A percentile compares a stretch with the other conserved stretches of the same genome.
phyloP scores from a whole-genome alignment of 78 protist genomes.

The Dictyostelium capitatum region DNA sequence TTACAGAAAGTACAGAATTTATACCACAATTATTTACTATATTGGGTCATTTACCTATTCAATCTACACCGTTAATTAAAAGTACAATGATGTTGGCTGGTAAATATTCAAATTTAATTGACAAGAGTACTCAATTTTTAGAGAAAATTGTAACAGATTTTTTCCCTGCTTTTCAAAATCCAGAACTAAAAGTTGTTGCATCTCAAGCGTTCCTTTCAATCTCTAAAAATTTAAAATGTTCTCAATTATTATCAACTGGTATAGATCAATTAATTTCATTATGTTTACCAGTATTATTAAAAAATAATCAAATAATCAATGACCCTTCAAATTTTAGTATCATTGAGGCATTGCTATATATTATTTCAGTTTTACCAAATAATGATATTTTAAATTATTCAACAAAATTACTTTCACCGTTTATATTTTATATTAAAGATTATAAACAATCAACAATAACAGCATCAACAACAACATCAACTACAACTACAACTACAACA shows the following conservation, averaged over 20 bases:
- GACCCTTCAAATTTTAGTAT: constrained; percentile 25
- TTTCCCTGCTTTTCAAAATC: constrained; percentile 68
- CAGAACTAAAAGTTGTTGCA: constrained; percentile 26
- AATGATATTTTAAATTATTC: constrained; percentile 10
- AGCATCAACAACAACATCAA: background rate
- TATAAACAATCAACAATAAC: background rate
- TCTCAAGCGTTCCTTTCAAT: constrained; percentile 58
- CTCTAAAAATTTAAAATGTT: constrained; percentile 49
- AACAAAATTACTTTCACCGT: constrained; percentile 37
- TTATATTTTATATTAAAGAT: constrained; percentile 18
- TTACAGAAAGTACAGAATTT: constrained; percentile 26
- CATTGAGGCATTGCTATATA: constrained; percentile 54
- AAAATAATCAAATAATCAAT: constrained; percentile 25
- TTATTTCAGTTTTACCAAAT: constrained; percentile 5
- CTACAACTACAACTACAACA: background rate
- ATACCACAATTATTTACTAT: constrained; percentile 60
- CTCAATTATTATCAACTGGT: constrained; percentile 20
- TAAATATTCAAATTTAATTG: constrained; percentile 55
- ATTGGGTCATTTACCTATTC: constrained; percentile 42
- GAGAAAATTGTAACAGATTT: constrained; percentile 51
- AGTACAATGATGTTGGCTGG: constrained; percentile 57
- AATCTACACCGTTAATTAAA: constrained; percentile 65
- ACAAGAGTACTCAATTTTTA: constrained; percentile 37
- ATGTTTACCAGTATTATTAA: constrained; percentile 41
- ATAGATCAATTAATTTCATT: background rate